Evolutionary conservation across 2,329 filamentous ascomycete genomes (phyloP), one percentile per base, ranked within the genome.

Genomic region (Alternaria sp.): DNA sequence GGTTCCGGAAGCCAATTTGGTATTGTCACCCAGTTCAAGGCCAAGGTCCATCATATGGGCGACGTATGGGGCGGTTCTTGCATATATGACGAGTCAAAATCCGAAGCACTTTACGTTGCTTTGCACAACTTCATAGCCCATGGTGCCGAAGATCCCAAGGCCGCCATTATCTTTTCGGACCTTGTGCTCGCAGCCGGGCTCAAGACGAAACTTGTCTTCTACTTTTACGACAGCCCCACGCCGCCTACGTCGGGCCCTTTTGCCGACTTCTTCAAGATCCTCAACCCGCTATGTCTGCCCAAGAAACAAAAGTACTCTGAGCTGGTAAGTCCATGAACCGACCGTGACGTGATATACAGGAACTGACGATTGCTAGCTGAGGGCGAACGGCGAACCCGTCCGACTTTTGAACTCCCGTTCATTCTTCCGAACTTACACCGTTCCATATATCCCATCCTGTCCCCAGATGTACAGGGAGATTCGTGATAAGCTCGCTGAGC

Each of bases 31-130:
- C 63, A 68, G 36, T 73, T 67, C 51, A 72, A 66, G 12, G 54
- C 68, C 54, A 69, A 70, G 28, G 57, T 62, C 16, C 66, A 69
- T 48, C 65, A 63, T 9, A 68, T 72, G 49, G 76, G 69, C 25
- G 57, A 78, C 49, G 73, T 81, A 20, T 82, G 78, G 78, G 80
- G 80, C 14, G 80, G 80, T 3, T 66, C 66, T 5, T 73, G 78
- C 3, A 52, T 75, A n/a, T 81, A 80, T 62, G 68, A 64, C 27
- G 59, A 46, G 4, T 61, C 45, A 9, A 62, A 79, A 27, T 66
- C 69, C 0, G 66, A 73, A 10, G 66, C 71, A 32, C 64, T 81
- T n/a, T 75, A 73, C 59, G 67, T 66, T 28, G 74, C 74, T 6
- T 63, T 80, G 16, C 77, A 80, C 60, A 63, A 74, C 16, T 79